Evolutionary conservation across 192 early-diverging fungal species (phyloP).

Genomic region (Coemansia sp.): DNA sequence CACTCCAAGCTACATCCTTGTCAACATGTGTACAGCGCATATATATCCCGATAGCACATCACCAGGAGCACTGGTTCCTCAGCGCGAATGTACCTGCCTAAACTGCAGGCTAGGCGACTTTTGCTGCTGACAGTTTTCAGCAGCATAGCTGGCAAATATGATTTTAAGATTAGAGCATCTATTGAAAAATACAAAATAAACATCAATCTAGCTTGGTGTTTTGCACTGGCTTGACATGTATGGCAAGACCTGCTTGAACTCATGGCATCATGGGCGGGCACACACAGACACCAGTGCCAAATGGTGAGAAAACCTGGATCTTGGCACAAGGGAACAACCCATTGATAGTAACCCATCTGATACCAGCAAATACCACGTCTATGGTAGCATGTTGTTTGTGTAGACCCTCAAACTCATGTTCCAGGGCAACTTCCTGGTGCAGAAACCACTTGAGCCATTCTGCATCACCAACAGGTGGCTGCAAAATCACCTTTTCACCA

Average conservation of each 20-base stretch:
- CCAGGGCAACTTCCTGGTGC: conserved; percentile 38
- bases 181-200: not conserved
- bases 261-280: conserved; percentile 67
- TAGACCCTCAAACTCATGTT: conserved; percentile 43
- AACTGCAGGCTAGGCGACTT: conserved; percentile 4
- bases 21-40: not conserved
- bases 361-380: conserved; percentile 62
- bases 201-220: conserved; percentile 31
- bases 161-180: not conserved
- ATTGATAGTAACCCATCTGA: conserved; percentile 64
- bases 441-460: conserved; percentile 37
- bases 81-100: conserved; percentile 5
- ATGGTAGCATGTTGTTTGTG: conserved; percentile 51
- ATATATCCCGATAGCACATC: not conserved
- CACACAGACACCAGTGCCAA: conserved; percentile 50
- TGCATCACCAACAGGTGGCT: conserved; percentile 46
- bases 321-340: conserved; percentile 57
- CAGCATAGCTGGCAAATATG: not conserved
- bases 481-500: conserved; percentile 37
- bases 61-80: not conserved
- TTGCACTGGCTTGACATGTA: conserved; percentile 44
- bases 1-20: conserved; percentile 5
- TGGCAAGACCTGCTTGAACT: conserved; percentile 51
- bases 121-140: not conserved
- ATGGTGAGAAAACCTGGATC: conserved; percentile 57